These are phyloP conservation scores for Neopestalotiopsis sp. DNA, from an alignment of 2,329 filamentous ascomycete genomes.

Conservation along the genomic window DNA sequence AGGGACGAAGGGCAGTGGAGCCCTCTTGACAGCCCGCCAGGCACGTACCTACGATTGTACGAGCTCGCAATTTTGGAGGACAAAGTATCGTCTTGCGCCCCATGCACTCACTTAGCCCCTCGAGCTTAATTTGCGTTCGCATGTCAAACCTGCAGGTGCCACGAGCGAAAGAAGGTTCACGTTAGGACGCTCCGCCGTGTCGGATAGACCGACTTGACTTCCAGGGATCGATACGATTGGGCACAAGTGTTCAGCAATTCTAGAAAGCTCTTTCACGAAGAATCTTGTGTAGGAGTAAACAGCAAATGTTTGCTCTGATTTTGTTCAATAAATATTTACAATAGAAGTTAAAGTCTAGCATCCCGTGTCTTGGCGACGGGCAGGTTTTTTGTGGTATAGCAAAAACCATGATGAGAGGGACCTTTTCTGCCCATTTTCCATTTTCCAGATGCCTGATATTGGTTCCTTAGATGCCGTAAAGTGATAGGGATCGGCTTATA, in stretches of 20 bases:
- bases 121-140: conserved; percentile 2
- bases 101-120: neutral
- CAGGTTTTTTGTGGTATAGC: neutral
- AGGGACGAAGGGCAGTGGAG: neutral
- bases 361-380: conserved; percentile 7
- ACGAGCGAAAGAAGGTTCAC: neutral
- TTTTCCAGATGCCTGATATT: neutral
- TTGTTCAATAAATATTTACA: neutral
- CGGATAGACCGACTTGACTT: neutral
- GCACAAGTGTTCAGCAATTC: neutral
- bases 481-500: neutral
- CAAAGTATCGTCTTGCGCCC: neutral
- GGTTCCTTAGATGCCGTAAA: neutral
- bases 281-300: neutral
- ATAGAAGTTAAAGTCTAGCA: conserved; percentile 11
- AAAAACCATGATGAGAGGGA: neutral
- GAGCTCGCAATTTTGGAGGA: neutral
- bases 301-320: neutral
- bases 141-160: neutral
- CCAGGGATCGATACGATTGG: neutral
- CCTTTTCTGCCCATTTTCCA: conserved; percentile 2
- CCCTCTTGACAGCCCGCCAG: neutral
- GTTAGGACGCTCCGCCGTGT: neutral
- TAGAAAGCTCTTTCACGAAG: neutral
- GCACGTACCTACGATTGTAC: neutral